Evolutionary conservation across 768 basidiomycete genomes (phyloP), one percentile per base, ranked within the genome.

Genomic region (Psilocybe azurescens): DNA sequence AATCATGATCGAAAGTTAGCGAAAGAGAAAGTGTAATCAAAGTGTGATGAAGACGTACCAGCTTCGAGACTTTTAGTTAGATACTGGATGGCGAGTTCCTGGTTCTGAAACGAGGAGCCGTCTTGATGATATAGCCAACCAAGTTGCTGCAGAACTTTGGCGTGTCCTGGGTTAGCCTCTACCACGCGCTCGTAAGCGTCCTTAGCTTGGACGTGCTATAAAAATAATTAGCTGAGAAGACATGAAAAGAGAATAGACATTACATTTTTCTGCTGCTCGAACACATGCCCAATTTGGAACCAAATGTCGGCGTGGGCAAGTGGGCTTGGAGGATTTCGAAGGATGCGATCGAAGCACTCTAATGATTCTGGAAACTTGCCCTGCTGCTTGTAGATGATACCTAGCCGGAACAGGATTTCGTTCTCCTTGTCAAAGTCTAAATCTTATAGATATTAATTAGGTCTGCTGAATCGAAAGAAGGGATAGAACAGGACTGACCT

Each of bases 261-360:
- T 73, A 96, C 96, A 73, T 99, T 95, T 77, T 95, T 91, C 75
- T 97, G 94, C 72, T 97, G 96, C 76, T 99, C 97, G 69, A 93
- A 95, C 18, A 99, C 97, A 71, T 99, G 97, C 2, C 97, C 97
- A 63, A 99, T 97, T 78, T 99, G 97, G 87, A 99, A 99, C 95
- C 96, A 99, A 65, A 99, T 99, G 68, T 99, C 97, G 59, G 95
- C 93, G 68, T 96, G 93, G 14, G 96, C 97, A 33, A 99, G 88
- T 1, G 97, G 97, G 65, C 89, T 90, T 36, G 97, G 97, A 3
- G 97, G 97, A 71, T 93, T 96, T 64, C 93, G 91, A 56, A 99
- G 88, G 65, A 99, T 99, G 72, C 93, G 93, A 71, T 96, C 93
- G 80, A 99, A 99, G 78, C 97, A 99, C 57, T 86, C 85, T 2